Evolutionary conservation across 2,329 filamentous ascomycete species (phyloP).

Genomic region (Calonectria pteridis): DNA sequence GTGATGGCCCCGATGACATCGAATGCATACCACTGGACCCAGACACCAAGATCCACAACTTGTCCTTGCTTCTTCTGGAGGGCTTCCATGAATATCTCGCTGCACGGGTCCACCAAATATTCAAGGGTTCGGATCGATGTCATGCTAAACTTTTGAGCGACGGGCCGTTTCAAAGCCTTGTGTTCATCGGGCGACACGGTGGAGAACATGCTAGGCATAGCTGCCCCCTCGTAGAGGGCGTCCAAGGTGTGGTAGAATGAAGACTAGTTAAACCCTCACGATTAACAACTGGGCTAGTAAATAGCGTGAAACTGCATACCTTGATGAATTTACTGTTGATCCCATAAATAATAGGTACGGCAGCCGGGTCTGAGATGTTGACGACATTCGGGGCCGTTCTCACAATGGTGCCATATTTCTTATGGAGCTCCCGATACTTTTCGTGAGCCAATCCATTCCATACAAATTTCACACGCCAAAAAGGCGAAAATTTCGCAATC

Average conservation of each 20-base stretch:
- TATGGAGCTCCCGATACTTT: slow-evolving; percentile 2
- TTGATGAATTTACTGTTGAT: background rate
- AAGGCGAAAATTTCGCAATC: background rate
- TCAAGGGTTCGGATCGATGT: background rate
- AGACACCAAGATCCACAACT: background rate
- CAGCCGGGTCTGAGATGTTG: slow-evolving; percentile 25
- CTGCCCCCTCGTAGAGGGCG: background rate
- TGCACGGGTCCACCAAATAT: background rate
- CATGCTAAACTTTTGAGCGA: background rate
- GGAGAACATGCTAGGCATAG: background rate
- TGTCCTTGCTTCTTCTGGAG: background rate
- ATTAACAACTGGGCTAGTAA: background rate
- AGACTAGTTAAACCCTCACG: background rate
- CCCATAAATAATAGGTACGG: slow-evolving; percentile 38
- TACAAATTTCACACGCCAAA: background rate
- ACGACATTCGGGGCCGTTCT: slow-evolving; percentile 36
- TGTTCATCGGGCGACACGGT: background rate
- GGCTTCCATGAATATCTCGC: background rate
- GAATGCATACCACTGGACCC: slow-evolving; percentile 69
- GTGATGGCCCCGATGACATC: slow-evolving; percentile 73
- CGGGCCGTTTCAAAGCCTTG: background rate
- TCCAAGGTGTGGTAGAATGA: background rate
- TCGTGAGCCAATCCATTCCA: background rate
- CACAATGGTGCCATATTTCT: slow-evolving; percentile 31
- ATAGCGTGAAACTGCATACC: background rate